phyloP scores from a whole-genome alignment of 192 early-diverging fungal species.

The Chytriomyces sp. region DNA sequence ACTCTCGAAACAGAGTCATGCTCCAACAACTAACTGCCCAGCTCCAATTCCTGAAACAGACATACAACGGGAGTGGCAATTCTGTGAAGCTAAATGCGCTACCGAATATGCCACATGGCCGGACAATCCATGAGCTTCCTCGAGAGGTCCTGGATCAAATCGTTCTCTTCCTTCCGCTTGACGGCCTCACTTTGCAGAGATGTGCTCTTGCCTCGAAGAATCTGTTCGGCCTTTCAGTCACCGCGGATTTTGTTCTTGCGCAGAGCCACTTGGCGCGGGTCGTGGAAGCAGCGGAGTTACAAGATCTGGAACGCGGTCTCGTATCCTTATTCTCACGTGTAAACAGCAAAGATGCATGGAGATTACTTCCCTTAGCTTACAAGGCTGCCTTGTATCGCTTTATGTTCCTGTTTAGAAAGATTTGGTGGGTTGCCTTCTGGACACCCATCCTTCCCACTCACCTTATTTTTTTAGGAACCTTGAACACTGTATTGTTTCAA shows the following conservation, averaged over 20 bases:
- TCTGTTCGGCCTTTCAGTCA: background rate
- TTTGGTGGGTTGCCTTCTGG: background rate
- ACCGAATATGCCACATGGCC: too few relatives aligned
- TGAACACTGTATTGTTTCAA: background rate
- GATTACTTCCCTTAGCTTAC: background rate
- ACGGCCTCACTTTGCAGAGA: background rate
- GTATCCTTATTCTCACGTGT: background rate
- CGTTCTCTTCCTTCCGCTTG: background rate
- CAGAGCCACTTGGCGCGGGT: background rate
- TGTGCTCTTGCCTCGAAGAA: background rate
- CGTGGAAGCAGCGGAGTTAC: too few relatives aligned
- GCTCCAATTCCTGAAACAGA: too few relatives aligned
- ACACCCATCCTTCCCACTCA: background rate
- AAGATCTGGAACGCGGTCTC: background rate
- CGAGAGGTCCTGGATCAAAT: background rate
- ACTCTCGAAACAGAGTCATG: too few relatives aligned
- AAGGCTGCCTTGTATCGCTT: background rate
- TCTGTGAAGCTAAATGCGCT: too few relatives aligned
- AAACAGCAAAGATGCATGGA: background rate
- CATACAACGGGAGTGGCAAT: too few relatives aligned
- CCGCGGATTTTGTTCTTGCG: background rate
- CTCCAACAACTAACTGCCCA: too few relatives aligned
- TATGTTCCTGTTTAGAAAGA: background rate
- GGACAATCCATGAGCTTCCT: too few relatives aligned
- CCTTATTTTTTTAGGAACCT: background rate